Conservation (phyloP, 495 filamentous ascomycete species). For the Hyaloscypha variabilis region DNA sequence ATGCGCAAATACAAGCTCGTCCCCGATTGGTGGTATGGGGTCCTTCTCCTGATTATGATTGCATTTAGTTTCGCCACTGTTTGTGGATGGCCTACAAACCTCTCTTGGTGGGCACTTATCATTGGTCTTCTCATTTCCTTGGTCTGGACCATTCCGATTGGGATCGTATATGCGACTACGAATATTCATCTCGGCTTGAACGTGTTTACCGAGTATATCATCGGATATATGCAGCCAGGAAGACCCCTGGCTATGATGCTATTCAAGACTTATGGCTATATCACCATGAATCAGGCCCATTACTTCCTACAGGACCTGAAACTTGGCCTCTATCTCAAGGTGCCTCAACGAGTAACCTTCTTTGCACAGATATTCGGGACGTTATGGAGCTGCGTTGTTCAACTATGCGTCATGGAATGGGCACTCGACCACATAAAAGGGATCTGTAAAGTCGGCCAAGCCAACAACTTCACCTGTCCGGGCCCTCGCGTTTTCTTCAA, state of each 20-base stretch:
- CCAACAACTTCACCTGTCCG: slow-evolving; percentile 67
- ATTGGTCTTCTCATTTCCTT: slow-evolving; percentile 61
- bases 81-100: slow-evolving; percentile 64
- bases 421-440: slow-evolving; percentile 61
- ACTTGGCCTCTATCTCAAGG: slow-evolving; percentile 70
- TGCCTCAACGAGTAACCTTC: slow-evolving; percentile 57
- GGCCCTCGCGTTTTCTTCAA: slow-evolving; percentile 69
- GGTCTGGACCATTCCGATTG: slow-evolving; percentile 53
- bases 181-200: slow-evolving; percentile 72
- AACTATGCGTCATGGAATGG: slow-evolving; percentile 66
- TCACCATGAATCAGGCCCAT: slow-evolving; percentile 64
- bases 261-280: slow-evolving; percentile 69
- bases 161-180: slow-evolving; percentile 64
- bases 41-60: slow-evolving; percentile 54
- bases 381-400: slow-evolving; percentile 65
- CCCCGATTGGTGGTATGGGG: slow-evolving; percentile 56
- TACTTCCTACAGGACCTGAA: slow-evolving; percentile 57
- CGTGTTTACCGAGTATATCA: slow-evolving; percentile 71
- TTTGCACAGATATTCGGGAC: slow-evolving; percentile 66
- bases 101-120: slow-evolving; percentile 69
- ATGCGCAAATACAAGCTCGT: slow-evolving; percentile 61
- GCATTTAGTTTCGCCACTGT: slow-evolving; percentile 61
- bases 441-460: slow-evolving; percentile 60
- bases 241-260: slow-evolving; percentile 69
- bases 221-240: slow-evolving; percentile 70